These are phyloP conservation scores for Candida maris DNA, from an alignment of 805 yeast species.

Conservation along the genomic window DNA sequence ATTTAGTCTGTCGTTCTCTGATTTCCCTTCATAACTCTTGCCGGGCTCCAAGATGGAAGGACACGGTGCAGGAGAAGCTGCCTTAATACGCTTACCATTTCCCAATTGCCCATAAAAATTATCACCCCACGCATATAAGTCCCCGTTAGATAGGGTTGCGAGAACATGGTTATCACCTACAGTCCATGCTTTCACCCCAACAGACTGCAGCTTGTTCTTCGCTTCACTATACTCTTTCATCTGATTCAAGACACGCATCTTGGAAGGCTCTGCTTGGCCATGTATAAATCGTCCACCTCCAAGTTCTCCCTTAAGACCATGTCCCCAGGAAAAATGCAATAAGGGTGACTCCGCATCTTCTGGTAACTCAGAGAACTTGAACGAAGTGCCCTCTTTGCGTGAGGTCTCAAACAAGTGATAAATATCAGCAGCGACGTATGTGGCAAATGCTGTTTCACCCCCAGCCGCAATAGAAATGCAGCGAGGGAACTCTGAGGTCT, in stretches of 20 bases:
- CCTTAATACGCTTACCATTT: slow-evolving; percentile 66
- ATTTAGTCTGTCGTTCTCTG: slow-evolving; percentile 42
- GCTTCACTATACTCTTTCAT: slow-evolving; percentile 55
- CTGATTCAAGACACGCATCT: slow-evolving; percentile 45
- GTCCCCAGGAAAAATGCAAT: slow-evolving; percentile 65
- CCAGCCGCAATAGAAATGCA: slow-evolving; percentile 63
- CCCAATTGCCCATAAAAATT: slow-evolving; percentile 84
- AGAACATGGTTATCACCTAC: slow-evolving; percentile 66
- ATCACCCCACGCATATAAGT: slow-evolving; percentile 78
- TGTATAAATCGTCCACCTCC: slow-evolving; percentile 78
- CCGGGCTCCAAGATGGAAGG: slow-evolving; percentile 60
- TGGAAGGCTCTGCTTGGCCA: slow-evolving; percentile 64
- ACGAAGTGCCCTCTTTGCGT: slow-evolving; percentile 12
- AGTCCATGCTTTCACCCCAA: slow-evolving; percentile 49
- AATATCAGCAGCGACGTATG: slow-evolving; percentile 35
- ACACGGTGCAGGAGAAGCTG: slow-evolving; percentile 48
- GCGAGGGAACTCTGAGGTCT: slow-evolving; percentile 40
- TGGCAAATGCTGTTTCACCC: slow-evolving; percentile 59
- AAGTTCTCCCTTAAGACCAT: slow-evolving; percentile 80
- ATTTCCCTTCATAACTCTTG: slow-evolving; percentile 16
- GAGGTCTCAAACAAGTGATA: slow-evolving; percentile 34
- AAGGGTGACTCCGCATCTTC: slow-evolving; percentile 29
- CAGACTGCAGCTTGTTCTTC: slow-evolving; percentile 36
- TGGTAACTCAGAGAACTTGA: slow-evolving; percentile 16
- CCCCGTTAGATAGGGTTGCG: slow-evolving; percentile 56